Base-by-base conservation (phyloP, 1,139 yeast genomes). In the Kodamaea suecica region DNA sequence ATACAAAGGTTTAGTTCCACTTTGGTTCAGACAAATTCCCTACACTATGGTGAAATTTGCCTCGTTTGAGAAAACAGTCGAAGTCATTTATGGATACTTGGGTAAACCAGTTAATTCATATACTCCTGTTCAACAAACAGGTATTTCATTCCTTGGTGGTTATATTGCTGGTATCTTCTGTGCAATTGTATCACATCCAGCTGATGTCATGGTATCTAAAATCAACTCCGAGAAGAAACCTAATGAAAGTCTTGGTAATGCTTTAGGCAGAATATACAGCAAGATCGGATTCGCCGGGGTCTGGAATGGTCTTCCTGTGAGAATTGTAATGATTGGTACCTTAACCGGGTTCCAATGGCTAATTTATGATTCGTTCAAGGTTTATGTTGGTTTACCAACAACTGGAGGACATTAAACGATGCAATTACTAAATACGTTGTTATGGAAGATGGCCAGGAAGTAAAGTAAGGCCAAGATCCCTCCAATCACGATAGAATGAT, bases 21-120 rank as follows among this genome's bases (percentile, higher is more conserved):
- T 90, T 50, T 88, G 97, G 97, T 78, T 80, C 44, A 82, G 97
- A 69, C 97, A 90, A 63, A 84, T 90, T 48, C 97, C 97, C 16
- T 90, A 90, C 69, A 90, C 97, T 27, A 88, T 88, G 96, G 94
- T 85, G 43, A 90, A 90, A 65, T 90, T 90, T 63, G 90, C 97
- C 15, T 75, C 94, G 30, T 90, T 90, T 65, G 97, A 90, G 68
- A 84, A 80, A 56, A 83, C 88, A 34, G 96, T 88, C 20, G 86
- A 81, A 50, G 58, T 63, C 34, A 84, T 86, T 50, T 86, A 86
- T 61, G 50, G 59, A 29, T 71, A 66, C 49, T 62, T 60, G 50
- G 77, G 71, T 36, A 66, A 62, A 49, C 73, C 73, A 16, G 64
- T 50, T 28, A 55, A 59, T 25, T 48, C 56, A 36, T 70, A 61